phyloP scores from a whole-genome alignment of 2,329 filamentous ascomycete species.

The Cladosporium austrohemisphaericum region DNA sequence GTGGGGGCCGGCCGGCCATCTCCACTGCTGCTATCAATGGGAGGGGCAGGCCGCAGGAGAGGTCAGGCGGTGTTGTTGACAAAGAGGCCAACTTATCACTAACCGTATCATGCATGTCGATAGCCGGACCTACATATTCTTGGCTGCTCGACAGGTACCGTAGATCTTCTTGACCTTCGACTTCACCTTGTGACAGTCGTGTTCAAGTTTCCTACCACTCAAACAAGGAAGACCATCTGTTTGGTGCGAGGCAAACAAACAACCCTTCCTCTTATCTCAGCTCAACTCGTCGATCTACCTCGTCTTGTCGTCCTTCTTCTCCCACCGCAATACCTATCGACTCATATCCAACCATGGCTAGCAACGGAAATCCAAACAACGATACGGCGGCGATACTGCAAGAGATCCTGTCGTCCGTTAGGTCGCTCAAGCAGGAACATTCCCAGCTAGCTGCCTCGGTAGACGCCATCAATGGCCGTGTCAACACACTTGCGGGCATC shows the following conservation, averaged over 20 bases:
- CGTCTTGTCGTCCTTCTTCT: background rate
- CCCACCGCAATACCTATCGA: background rate
- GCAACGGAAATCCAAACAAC: background rate
- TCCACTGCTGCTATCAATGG: conserved; percentile 6
- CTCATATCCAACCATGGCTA: conserved; percentile 6
- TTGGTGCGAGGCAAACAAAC: background rate
- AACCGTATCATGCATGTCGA: conserved; percentile 11
- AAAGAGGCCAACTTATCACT: conserved; percentile 6
- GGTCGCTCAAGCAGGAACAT: conserved; percentile 55
- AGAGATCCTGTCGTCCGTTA: conserved; percentile 55
- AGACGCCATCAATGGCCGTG: conserved; percentile 58
- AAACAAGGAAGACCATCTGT: background rate
- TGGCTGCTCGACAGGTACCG: background rate
- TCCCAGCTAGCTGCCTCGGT: conserved; percentile 53
- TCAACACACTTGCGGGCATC: conserved; percentile 58
- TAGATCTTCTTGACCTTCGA: conserved; percentile 4
- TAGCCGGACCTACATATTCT: conserved; percentile 12
- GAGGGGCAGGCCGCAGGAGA: background rate
- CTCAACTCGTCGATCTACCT: background rate
- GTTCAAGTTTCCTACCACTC: background rate
- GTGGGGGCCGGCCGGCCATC: conserved; percentile 6
- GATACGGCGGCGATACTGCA: conserved; percentile 39
- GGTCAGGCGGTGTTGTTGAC: background rate
- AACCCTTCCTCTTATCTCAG: background rate
- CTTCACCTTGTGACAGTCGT: conserved; percentile 3